A percentile compares a stretch with the other conserved stretches of the same genome.
phyloP scores from a whole-genome alignment of 208 protist genomes.

The Trypanosoma caninum region DNA sequence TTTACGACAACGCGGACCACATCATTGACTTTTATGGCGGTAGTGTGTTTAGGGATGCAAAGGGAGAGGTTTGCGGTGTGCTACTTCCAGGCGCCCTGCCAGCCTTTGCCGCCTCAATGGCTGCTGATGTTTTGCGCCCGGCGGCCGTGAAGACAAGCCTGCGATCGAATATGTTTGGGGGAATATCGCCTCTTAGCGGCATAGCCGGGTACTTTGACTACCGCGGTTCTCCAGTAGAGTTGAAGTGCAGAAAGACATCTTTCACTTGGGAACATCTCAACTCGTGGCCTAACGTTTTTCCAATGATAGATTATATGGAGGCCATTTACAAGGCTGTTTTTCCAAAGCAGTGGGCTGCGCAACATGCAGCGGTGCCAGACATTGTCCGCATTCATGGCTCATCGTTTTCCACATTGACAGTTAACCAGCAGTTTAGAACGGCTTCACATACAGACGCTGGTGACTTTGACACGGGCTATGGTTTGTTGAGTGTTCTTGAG shows the following conservation, averaged over 20 bases:
- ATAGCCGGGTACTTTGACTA: slow-evolving; percentile 92
- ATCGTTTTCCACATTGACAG: slow-evolving; percentile 88
- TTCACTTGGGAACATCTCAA: slow-evolving; percentile 77
- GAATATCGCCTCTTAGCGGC: slow-evolving; percentile 76
- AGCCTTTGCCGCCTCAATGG: slow-evolving; percentile 47
- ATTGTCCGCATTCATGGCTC: slow-evolving; percentile 83
- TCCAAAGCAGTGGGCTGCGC: slow-evolving; percentile 63
- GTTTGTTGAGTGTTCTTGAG: slow-evolving; percentile 78
- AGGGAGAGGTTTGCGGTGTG: slow-evolving; percentile 61
- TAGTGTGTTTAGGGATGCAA: slow-evolving; percentile 58
- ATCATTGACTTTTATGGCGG: slow-evolving; percentile 59
- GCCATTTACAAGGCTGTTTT: slow-evolving; percentile 66
- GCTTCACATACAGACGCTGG: slow-evolving; percentile 87
- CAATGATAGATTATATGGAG: slow-evolving; percentile 87
- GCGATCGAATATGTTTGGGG: slow-evolving; percentile 74
- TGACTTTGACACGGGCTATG: slow-evolving; percentile 90
- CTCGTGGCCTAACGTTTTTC: slow-evolving; percentile 75
- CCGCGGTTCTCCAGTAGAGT: slow-evolving; percentile 74
- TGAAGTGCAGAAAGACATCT: slow-evolving; percentile 84
- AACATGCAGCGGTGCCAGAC: slow-evolving; percentile 83
- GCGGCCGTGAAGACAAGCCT: slow-evolving; percentile 68
- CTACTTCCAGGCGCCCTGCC: slow-evolving; percentile 70
- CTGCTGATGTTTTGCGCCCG: slow-evolving; percentile 61
- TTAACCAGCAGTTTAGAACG: slow-evolving; percentile 90
- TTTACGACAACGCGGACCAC: slow-evolving; percentile 74